These are phyloP conservation scores for Saxispiralis lemnorum DNA, from an alignment of 495 filamentous ascomycete species.

Conservation along the genomic window DNA sequence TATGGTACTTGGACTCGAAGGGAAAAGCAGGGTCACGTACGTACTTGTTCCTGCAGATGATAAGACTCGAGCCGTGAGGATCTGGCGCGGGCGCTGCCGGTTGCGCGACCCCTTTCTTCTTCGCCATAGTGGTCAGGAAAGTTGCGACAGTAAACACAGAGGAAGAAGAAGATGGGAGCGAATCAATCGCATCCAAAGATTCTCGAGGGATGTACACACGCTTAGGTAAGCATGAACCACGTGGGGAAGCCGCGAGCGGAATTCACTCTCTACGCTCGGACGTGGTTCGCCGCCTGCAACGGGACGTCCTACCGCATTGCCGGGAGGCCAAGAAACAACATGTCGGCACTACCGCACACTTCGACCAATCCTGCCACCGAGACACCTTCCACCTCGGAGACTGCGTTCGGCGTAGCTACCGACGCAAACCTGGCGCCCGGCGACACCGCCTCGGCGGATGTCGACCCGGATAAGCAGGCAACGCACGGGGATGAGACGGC, in stretches of 20 bases:
- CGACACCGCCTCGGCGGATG: slow-evolving; percentile 1
- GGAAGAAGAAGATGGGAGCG: no score
- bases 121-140: slow-evolving; percentile 6
- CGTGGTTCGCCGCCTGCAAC: no score
- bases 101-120: slow-evolving; percentile 13
- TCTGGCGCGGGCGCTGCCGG: slow-evolving; percentile 3
- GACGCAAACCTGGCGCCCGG: slow-evolving; percentile 1
- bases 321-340: neutral
- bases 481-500: no score
- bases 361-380: slow-evolving; percentile 4
- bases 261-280: no score
- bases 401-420: neutral
- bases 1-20: no score
- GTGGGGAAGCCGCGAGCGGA: no score
- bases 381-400: slow-evolving; percentile 11
- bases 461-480: neutral
- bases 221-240: no score
- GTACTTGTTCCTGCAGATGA: slow-evolving; percentile 60
- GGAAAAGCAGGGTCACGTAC: slow-evolving; percentile 15
- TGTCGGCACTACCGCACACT: slow-evolving; percentile 5
- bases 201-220: no score
- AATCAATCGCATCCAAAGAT: no score
- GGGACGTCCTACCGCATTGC: no score
- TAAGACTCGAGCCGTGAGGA: slow-evolving; percentile 36
- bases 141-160: neutral